phyloP scores from a whole-genome alignment of 805 yeast species.

The Wickerhamiella bombiphila region DNA sequence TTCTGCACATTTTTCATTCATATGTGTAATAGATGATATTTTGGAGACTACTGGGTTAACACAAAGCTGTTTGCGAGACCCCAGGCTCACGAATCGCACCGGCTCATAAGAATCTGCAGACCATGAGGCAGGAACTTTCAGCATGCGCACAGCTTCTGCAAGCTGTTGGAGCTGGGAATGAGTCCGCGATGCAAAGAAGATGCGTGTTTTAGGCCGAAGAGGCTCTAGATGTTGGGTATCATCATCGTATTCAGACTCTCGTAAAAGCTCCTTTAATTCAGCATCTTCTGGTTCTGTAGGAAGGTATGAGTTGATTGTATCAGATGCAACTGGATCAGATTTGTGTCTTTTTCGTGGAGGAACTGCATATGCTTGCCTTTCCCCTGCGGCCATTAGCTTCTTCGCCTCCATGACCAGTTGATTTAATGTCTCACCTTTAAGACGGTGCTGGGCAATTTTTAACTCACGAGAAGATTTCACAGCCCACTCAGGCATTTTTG shows the following conservation, averaged over 20 bases:
- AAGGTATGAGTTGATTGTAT: not conserved
- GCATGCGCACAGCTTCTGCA: slow-evolving; percentile 49
- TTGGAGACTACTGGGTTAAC: slow-evolving; percentile 48
- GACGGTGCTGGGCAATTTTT: slow-evolving; percentile 12
- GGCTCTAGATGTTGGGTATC: slow-evolving; percentile 9
- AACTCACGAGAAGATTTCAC: slow-evolving; percentile 26
- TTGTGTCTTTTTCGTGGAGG: not conserved
- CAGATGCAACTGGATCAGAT: too few species aligned
- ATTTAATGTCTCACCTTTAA: slow-evolving; percentile 17
- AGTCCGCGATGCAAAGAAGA: slow-evolving; percentile 70
- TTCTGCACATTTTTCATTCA: slow-evolving; percentile 74
- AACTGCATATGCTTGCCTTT: not conserved
- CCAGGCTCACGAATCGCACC: slow-evolving; percentile 56
- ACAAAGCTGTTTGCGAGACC: slow-evolving; percentile 76
- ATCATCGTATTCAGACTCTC: slow-evolving; percentile 3
- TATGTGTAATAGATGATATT: slow-evolving; percentile 33
- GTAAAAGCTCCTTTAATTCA: slow-evolving; percentile 6
- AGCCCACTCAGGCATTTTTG: slow-evolving; percentile 63
- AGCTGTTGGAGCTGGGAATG: slow-evolving; percentile 82
- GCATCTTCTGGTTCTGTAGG: slow-evolving; percentile 2
- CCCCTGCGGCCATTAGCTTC: not conserved
- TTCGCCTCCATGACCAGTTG: slow-evolving; percentile 12
- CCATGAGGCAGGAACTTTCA: slow-evolving; percentile 51
- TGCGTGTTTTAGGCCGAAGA: slow-evolving; percentile 29
- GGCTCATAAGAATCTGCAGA: slow-evolving; percentile 31